Conservation (phyloP, 805 yeast genomes). For the Lipomyces sp. region DNA sequence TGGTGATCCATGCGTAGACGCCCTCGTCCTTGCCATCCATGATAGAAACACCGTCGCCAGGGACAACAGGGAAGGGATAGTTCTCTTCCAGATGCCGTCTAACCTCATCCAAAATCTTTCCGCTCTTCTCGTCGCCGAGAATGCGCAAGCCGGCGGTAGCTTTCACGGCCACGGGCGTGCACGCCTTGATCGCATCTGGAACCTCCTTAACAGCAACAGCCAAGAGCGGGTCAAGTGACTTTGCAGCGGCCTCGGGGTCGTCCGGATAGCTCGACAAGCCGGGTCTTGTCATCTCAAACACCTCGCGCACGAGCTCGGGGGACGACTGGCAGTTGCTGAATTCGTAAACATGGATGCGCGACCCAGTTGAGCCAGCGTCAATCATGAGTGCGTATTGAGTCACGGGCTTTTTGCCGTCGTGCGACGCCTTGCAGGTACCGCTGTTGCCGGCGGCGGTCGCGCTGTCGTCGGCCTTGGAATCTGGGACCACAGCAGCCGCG, state of each 20-base stretch:
- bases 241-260: constrained; percentile 81
- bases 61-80: constrained; percentile 90
- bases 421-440: constrained; percentile 37
- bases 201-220: constrained; percentile 70
- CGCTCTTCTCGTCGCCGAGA: constrained; percentile 72
- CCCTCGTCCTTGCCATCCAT: constrained; percentile 98
- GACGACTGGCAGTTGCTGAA: constrained; percentile 84
- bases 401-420: constrained; percentile 41
- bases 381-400: constrained; percentile 83
- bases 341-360: constrained; percentile 90
- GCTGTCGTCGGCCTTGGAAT: not conserved
- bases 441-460: not conserved
- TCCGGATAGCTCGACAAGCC: constrained; percentile 84
- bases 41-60: constrained; percentile 79
- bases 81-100: constrained; percentile 68
- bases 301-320: constrained; percentile 75
- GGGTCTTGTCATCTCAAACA: constrained; percentile 84
- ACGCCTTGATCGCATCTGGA: constrained; percentile 66
- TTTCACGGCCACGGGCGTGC: constrained; percentile 94
- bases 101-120: constrained; percentile 71
- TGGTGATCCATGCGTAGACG: constrained; percentile 97
- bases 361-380: constrained; percentile 98
- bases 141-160: constrained; percentile 96
- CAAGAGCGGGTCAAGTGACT: constrained; percentile 79
- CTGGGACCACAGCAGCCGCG: not conserved